A percentile compares a stretch with the other conserved stretches of the same genome.
These are phyloP conservation scores for Histomonas meleagridis DNA, from an alignment of 208 protist species.

Conservation along the genomic window DNA sequence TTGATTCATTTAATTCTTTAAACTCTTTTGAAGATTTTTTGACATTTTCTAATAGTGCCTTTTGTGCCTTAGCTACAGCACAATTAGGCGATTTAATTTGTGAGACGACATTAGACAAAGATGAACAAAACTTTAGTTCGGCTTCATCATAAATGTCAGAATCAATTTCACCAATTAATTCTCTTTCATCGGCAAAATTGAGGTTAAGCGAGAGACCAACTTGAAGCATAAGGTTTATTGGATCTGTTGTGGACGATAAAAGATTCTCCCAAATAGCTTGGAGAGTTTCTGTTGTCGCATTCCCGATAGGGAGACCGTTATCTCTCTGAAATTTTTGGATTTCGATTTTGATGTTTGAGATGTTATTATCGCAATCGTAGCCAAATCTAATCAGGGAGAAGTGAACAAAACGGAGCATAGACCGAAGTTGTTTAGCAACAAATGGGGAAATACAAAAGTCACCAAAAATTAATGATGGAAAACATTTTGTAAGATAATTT, in stretches of 20 bases:
- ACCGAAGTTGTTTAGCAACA: not conserved
- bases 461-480: not conserved
- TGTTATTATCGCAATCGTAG: not conserved
- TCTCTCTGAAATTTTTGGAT: constrained; percentile 8
- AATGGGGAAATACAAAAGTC: not conserved
- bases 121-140: not conserved
- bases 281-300: not conserved
- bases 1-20: too few species aligned
- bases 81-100: not conserved
- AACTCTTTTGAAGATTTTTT: too few species aligned
- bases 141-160: not conserved
- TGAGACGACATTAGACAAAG: not conserved
- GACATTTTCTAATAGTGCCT: not conserved
- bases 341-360: not conserved
- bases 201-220: not conserved
- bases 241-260: not conserved
- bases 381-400: not conserved
- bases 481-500: not conserved
- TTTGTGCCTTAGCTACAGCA: not conserved
- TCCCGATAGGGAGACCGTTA: not conserved
- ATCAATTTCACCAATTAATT: not conserved
- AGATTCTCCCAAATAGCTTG: not conserved
- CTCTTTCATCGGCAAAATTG: not conserved
- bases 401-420: not conserved
- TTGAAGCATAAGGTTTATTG: not conserved